Base-by-base conservation (phyloP, 2,329 filamentous ascomycete species). In the Zopfia rhizophila region DNA sequence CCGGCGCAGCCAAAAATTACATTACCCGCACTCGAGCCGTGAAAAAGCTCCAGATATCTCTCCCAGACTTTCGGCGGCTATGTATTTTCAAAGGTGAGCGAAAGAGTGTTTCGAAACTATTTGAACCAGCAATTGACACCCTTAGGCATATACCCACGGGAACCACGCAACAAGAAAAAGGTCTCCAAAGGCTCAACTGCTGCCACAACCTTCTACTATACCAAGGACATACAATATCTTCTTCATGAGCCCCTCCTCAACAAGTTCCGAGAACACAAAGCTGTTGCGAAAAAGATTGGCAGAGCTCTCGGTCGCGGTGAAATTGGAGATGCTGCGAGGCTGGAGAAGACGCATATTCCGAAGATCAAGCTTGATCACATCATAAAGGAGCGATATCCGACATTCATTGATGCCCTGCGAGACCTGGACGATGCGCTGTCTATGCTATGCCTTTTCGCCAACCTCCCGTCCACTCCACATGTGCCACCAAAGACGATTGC, bases 221-320 rank as follows among this genome's bases (percentile, higher is more conserved):
- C 92, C 70, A 96, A 96, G 79, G 94, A 99, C 72, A 97, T 99
- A 61, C 93, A 97, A 75, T 99, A 97, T 68, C 88, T 99, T 39
- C 86, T 97, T 48, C 94, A 99, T 75, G 94, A 99, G 76, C 95
- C 94, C 21, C 83, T 99, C 5, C 82, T 99, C 47, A 83, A 86
- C 65, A 97, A 96, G 74, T 97, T 99, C 79, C 89, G 94, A 70
- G 94, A 99, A 55, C 94, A 97, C 74, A 99, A 99, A 77, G 83
- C 89, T 5, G 86, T 99, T 55, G 90, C 94, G 70, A 97, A 97
- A 84, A 99, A 99, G 83, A 97, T 99, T 67, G 89, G 90, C 29
- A 87, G 87, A 68, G 94, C 93, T 3, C 83, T 99, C 40, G 94
- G 94, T 43, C 86, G 93, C 68, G 93, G 93, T 72, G 91, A 99